phyloP scores from a whole-genome alignment of 352 stramenopile species.

The Phytophthora fragariae region DNA sequence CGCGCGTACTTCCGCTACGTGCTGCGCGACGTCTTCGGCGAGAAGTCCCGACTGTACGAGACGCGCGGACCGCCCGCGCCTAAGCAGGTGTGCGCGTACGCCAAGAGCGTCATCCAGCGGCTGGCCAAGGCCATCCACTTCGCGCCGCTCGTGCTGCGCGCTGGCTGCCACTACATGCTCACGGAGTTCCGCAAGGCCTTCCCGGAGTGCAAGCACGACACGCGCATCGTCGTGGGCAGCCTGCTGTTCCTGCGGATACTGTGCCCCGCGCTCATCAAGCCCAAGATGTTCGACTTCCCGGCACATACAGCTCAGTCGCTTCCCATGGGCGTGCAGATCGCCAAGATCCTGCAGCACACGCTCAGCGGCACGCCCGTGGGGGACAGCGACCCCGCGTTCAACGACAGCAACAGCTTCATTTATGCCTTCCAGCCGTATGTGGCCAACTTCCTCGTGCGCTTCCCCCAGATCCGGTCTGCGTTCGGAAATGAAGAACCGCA shows the following conservation, averaged over 20 bases:
- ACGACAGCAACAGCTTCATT: slow-evolving; percentile 72
- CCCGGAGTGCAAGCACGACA: slow-evolving; percentile 62
- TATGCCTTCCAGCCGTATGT: slow-evolving; percentile 68
- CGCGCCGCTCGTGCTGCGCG: slow-evolving; percentile 74
- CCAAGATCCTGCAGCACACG: slow-evolving; percentile 84
- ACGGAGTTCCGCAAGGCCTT: slow-evolving; percentile 77
- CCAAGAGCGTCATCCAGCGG: slow-evolving; percentile 71
- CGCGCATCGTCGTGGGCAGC: slow-evolving; percentile 78
- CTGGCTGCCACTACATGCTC: slow-evolving; percentile 77
- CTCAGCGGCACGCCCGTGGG: slow-evolving; percentile 64
- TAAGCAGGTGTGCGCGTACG: slow-evolving; percentile 58
- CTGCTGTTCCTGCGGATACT: slow-evolving; percentile 82
- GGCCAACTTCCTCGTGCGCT: slow-evolving; percentile 64
- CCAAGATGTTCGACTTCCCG: slow-evolving; percentile 80
- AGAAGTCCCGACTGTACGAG: slow-evolving; percentile 64
- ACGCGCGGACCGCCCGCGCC: slow-evolving; percentile 31
- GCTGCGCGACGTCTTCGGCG: slow-evolving; percentile 77
- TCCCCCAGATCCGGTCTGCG: slow-evolving; percentile 58
- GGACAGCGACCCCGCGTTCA: slow-evolving; percentile 54
- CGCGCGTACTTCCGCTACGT: slow-evolving; percentile 86
- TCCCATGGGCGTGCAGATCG: slow-evolving; percentile 71
- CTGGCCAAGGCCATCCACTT: slow-evolving; percentile 78
- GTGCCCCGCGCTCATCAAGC: slow-evolving; percentile 83
- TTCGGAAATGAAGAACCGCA: slow-evolving; percentile 38
- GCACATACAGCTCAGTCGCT: slow-evolving; percentile 62